Evolutionary conservation across 345 rosid species (phyloP), one percentile per base, ranked within the genome.

Genomic region (Citrus sp.): DNA sequence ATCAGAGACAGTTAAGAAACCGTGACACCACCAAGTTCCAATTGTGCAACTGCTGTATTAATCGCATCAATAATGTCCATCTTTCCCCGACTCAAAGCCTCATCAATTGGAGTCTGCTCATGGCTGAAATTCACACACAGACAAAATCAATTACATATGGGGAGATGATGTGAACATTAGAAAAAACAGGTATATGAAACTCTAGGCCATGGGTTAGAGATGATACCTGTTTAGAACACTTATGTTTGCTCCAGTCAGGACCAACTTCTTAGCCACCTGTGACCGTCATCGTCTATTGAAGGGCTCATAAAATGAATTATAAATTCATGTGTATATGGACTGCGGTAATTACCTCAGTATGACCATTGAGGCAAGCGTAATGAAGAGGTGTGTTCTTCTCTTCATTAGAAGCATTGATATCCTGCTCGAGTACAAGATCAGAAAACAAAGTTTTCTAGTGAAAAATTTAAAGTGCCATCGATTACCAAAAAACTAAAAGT

Each of bases 331-430:
- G 66, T 46, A 68, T 65, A 27, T 37, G 58, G 66, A 60, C 13
- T 1, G 46, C 2, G 34, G 24, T n/a, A 58, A 75, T 81, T 84
- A 93, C 99, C 94, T 92, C 95, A 61, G 85, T 72, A 75, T 81
- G 97, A 42, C 99, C 97, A 74, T 94, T 96, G 77, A 92, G 90
- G 84, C 97, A 90, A 82, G 97, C 98, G 90, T 93, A 93, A 77
- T 96, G 99, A 77, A 92, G 90, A 62, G 99, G 95, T 25, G 95
- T 87, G 84, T 94, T 96, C 78, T 86, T 94, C 87, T 96, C 98
- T 63, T 59, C 84, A 62, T 96, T 96, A 75, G 78, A 84, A 73
- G 90, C 89, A 71, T 93, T 88, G 7, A 92, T 77, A 75, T 94
- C 97, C 98, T 93, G 82, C 72, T 74, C 61, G 80, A 32, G 22